Conservation (phyloP, 2,329 filamentous ascomycete genomes). For the Leptosphaerulina australis region DNA sequence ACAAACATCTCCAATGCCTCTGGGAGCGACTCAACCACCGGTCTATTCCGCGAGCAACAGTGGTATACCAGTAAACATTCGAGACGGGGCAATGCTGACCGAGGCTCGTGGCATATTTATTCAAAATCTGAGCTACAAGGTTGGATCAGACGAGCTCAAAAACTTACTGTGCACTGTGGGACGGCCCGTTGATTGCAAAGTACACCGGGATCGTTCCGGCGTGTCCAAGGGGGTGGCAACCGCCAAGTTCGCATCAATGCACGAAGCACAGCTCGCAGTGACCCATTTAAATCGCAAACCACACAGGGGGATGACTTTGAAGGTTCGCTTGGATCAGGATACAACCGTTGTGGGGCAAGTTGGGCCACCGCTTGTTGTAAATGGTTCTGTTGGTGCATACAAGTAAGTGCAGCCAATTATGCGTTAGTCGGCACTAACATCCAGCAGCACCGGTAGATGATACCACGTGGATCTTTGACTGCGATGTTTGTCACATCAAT, state of each 20-base stretch:
- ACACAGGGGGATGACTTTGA: conserved; percentile 42
- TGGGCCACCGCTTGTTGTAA: conserved; percentile 27
- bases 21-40: conserved; percentile 19
- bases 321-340: conserved; percentile 44
- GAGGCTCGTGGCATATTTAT: conserved; percentile 49
- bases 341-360: conserved; percentile 42
- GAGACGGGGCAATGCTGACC: conserved; percentile 44
- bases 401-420: conserved; percentile 8
- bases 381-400: conserved; percentile 16
- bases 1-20: conserved; percentile 24
- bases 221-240: conserved; percentile 43
- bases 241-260: conserved; percentile 39
- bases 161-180: conserved; percentile 36
- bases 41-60: conserved; percentile 40
- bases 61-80: conserved; percentile 47
- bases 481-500: not conserved
- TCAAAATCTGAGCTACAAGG: conserved; percentile 38
- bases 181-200: conserved; percentile 31
- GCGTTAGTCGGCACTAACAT: conserved; percentile 6
- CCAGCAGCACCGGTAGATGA: conserved; percentile 7
- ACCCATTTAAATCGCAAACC: conserved; percentile 32
- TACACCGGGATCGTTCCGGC: conserved; percentile 36
- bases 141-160: conserved; percentile 34
- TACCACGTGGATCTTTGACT: not conserved
- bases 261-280: conserved; percentile 40